phyloP scores from a whole-genome alignment of 2,329 filamentous ascomycete species.

The Exophiala lecanii-corni region DNA sequence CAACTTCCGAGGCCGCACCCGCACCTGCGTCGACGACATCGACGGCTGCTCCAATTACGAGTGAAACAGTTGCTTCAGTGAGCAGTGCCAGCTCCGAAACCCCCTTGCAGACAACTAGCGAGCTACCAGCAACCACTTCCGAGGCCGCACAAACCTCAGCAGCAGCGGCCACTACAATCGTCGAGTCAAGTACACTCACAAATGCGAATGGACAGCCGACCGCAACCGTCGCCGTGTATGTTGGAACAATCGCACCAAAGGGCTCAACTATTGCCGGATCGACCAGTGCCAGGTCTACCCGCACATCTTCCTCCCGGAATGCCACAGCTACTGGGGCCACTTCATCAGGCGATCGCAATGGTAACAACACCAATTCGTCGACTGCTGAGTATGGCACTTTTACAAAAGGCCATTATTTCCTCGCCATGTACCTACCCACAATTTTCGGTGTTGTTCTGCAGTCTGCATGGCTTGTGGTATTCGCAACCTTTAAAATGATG shows the following conservation, averaged over 20 bases:
- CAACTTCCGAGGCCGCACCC: neutral
- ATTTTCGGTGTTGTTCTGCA: neutral
- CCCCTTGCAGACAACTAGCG: neutral
- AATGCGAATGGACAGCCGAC: neutral
- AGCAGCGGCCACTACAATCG: neutral
- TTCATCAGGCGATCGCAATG: neutral
- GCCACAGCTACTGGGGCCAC: neutral
- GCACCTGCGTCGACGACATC: too few species aligned
- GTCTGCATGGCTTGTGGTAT: neutral
- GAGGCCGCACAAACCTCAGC: neutral
- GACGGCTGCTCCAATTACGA: neutral
- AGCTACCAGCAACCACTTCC: neutral
- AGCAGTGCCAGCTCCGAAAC: neutral
- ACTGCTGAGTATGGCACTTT: neutral
- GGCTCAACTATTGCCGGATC: neutral
- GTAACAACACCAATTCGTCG: neutral
- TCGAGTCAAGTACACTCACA: neutral
- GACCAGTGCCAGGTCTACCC: neutral
- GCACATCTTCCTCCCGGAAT: neutral
- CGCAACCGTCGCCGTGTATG: neutral
- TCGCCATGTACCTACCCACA: neutral
- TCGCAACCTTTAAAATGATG: neutral
- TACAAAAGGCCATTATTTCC: neutral
- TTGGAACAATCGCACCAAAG: neutral
- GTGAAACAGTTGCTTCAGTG: neutral